These are phyloP conservation scores for Claviceps pazoutovae DNA, from an alignment of 2,329 filamentous ascomycete genomes.

Conservation along the genomic window DNA sequence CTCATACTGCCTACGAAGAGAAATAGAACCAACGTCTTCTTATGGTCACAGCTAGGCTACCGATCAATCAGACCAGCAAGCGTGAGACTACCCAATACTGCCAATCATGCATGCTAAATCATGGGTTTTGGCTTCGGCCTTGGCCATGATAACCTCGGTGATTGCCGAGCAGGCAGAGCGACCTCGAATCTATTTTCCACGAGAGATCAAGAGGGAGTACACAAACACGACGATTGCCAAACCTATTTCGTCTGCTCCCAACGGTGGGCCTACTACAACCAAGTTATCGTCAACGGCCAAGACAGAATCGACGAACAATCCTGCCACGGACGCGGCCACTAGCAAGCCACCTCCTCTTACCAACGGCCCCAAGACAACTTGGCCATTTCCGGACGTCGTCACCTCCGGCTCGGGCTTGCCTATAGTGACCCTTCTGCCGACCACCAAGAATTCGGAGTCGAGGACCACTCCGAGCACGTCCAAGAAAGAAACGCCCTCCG, in stretches of 20 bases:
- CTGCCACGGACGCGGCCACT: conserved; percentile 13
- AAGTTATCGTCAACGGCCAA: conserved; percentile 8
- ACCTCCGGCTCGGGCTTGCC: neutral
- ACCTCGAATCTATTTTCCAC: conserved; percentile 44
- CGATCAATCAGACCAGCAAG: neutral
- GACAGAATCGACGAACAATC: conserved; percentile 9
- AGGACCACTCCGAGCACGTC: neutral
- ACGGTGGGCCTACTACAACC: conserved; percentile 9
- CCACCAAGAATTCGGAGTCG: neutral
- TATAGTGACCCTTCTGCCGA: neutral
- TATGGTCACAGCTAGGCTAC: neutral
- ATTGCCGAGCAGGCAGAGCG: conserved; percentile 26
- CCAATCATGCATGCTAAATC: conserved; percentile 36
- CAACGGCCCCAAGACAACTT: neutral
- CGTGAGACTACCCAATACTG: neutral
- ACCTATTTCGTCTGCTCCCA: conserved; percentile 9
- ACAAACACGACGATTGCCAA: conserved; percentile 28
- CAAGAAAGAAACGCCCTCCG: neutral
- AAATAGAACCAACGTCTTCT: neutral
- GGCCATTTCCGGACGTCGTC: neutral
- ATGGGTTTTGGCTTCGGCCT: conserved; percentile 31
- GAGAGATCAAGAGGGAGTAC: conserved; percentile 38
- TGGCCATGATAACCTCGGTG: conserved; percentile 34
- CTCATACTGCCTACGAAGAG: neutral
- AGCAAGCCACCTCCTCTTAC: conserved; percentile 4